Conservation (phyloP, 192 early-diverging fungal genomes). For the Haplosporangium gracile region DNA sequence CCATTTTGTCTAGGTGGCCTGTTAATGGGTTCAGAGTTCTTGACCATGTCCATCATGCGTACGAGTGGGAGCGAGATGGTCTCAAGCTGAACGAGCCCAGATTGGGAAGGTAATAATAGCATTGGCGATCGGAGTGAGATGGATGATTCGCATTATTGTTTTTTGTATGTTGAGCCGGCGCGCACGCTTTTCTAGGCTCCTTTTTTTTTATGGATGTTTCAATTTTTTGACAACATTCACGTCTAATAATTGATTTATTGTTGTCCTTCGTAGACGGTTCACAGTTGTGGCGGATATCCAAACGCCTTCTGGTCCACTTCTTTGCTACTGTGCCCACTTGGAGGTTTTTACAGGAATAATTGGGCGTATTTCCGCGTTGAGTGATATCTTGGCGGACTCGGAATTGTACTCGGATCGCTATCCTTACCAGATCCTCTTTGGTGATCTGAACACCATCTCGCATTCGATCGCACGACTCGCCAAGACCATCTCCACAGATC, state of each 20-base stretch:
- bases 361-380: conserved; percentile 75
- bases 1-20: conserved; percentile 75
- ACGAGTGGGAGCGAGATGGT: conserved; percentile 79
- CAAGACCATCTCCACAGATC: conserved; percentile 71
- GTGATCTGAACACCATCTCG: conserved; percentile 85
- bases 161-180: neutral
- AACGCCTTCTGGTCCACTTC: conserved; percentile 62
- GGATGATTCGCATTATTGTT: conserved; percentile 7
- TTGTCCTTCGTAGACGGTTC: conserved; percentile 59
- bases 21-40: conserved; percentile 70
- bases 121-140: neutral
- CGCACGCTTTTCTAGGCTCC: neutral
- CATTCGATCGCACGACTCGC: conserved; percentile 82
- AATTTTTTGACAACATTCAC: neutral
- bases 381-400: conserved; percentile 78
- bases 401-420: conserved; percentile 33
- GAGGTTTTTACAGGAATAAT: conserved; percentile 83
- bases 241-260: neutral
- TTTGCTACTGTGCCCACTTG: conserved; percentile 82
- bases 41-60: conserved; percentile 76
- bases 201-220: neutral
- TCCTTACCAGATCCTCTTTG: conserved; percentile 81
- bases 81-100: conserved; percentile 73
- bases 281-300: conserved; percentile 73
- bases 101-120: conserved; percentile 63